phyloP scores from a whole-genome alignment of 202 grass and related monocot species.

The Setaria italica region DNA sequence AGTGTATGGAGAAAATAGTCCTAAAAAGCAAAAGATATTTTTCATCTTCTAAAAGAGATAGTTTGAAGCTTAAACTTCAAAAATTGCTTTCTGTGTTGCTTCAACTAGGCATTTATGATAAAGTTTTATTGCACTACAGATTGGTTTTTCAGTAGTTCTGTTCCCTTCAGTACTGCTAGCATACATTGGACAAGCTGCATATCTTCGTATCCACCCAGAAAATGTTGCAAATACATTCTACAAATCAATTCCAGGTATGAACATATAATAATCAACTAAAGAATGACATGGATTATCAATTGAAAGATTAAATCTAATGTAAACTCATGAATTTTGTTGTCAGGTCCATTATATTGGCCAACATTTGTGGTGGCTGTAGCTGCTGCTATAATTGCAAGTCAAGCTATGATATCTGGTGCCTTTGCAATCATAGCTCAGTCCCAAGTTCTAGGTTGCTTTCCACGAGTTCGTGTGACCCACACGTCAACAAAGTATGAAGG shows the following conservation, averaged over 20 bases:
- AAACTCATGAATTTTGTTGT: conserved; percentile 15
- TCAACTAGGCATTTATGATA: conserved; percentile 5
- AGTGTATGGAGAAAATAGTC: conserved; percentile 1
- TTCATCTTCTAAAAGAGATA: neutral
- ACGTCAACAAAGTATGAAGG: conserved; percentile 67
- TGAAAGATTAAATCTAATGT: conserved; percentile 5
- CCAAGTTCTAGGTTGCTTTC: conserved; percentile 71
- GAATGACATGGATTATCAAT: neutral
- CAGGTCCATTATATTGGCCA: conserved; percentile 65
- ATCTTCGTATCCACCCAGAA: conserved; percentile 59
- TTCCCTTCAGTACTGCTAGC: conserved; percentile 69
- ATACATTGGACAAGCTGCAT: conserved; percentile 76
- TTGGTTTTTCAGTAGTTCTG: conserved; percentile 64
- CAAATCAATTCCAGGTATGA: conserved; percentile 69
- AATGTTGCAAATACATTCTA: conserved; percentile 66
- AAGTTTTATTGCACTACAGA: conserved; percentile 44
- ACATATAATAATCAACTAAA: conserved; percentile 28
- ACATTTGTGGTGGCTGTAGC: conserved; percentile 64
- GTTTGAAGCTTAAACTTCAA: conserved; percentile 13
- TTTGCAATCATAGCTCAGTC: conserved; percentile 77
- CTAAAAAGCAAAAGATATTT: conserved; percentile 20
- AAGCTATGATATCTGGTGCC: conserved; percentile 72
- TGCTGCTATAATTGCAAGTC: conserved; percentile 65
- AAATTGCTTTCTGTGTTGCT: conserved; percentile 20
- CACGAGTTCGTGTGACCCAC: conserved; percentile 64